Percentiles rank a stretch among this genome's conserved stretches.
phyloP scores from a whole-genome alignment of 2,329 filamentous ascomycete genomes.

The Dactylellina drechsleri region DNA sequence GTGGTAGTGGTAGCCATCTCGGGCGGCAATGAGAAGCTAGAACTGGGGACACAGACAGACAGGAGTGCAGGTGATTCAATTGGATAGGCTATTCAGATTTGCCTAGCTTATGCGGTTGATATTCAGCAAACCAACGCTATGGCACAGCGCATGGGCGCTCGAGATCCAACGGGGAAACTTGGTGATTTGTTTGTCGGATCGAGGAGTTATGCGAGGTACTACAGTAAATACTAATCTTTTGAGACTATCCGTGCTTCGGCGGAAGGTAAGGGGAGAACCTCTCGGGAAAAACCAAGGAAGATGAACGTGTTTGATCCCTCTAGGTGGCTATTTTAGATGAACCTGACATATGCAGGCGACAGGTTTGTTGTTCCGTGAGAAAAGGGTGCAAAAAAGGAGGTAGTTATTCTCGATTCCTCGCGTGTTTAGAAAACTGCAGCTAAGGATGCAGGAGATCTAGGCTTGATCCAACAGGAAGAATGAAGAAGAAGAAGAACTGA shows the following conservation, averaged over 20 bases:
- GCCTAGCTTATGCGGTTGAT: conserved; percentile 48
- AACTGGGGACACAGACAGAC: conserved; percentile 45
- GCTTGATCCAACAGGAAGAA: conserved; percentile 26
- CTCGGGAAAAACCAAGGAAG: conserved; percentile 35
- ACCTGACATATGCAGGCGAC: conserved; percentile 50
- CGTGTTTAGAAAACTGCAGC: conserved; percentile 52
- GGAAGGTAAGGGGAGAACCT: conserved; percentile 51
- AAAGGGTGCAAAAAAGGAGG: conserved; percentile 35
- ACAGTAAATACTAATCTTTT: conserved; percentile 40
- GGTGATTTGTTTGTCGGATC: conserved; percentile 20
- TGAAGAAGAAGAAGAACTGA: conserved; percentile 1
- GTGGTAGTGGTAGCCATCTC: conserved; percentile 51
- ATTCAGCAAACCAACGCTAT: conserved; percentile 49
- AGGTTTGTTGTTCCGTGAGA: conserved; percentile 29
- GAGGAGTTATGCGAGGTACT: conserved; percentile 51
- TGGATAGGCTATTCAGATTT: conserved; percentile 48
- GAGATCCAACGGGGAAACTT: conserved; percentile 22
- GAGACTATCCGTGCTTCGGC: conserved; percentile 46
- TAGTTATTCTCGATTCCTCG: conserved; percentile 29
- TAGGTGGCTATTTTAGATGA: conserved; percentile 18
- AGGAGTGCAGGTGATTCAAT: conserved; percentile 42
- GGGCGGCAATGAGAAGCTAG: conserved; percentile 42
- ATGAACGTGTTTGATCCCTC: conserved; percentile 35
- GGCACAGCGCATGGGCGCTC: conserved; percentile 41
- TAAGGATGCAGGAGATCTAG: conserved; percentile 41